Base-by-base conservation (phyloP, 1,284 basidiomycete species). In the Rhodotorula sp. region DNA sequence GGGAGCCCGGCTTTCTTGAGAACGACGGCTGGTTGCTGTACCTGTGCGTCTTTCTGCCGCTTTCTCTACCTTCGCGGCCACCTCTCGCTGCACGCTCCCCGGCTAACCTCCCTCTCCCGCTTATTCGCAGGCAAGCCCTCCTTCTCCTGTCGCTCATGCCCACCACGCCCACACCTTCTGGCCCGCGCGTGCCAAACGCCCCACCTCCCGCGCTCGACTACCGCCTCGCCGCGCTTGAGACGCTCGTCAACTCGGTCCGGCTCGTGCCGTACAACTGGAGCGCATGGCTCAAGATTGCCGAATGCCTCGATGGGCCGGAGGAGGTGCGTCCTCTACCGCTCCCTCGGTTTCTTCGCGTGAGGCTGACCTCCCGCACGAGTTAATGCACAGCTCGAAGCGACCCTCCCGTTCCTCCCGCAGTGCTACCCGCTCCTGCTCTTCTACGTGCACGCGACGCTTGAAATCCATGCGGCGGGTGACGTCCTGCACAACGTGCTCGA, bases 201-300 rank as follows among this genome's bases (percentile, higher is more conserved):
- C 22, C 37, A 27, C 32, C 37, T 1, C n/a, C 51, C 21, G 3
- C n/a, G 27, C 37, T 58, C 66, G 88, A 88, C 60, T 85, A 90
- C 74, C 86, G 91, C 55, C 89, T 92, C 73, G 91, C 93, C 79
- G 94, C 96, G 0, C 90, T 96, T 48, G 92, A 94, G 79, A 88
- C 85, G 75, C 86, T 89, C 15, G 83, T 97, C 29, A 82, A 88
- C 46, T 95, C 93, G 12, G 89, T 98, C 61, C 85, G 87, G 61
- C 85, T 85, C 7, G 93, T 91, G 79, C 90, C 92, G 15, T 99
- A 94, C 89, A 98, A 98, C 80, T 99, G 97, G 96, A 92, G 91
- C 37, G 86, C 90, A 8, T 99, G 97, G 96, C 84, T 87, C 32
- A 86, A 94, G 66, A 84, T 97, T 32, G 88, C 88, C 3, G 88